A percentile compares a stretch with the other conserved stretches of the same genome.
phyloP scores from a whole-genome alignment of 1,284 basidiomycete genomes.

The Trametes pubescens region DNA sequence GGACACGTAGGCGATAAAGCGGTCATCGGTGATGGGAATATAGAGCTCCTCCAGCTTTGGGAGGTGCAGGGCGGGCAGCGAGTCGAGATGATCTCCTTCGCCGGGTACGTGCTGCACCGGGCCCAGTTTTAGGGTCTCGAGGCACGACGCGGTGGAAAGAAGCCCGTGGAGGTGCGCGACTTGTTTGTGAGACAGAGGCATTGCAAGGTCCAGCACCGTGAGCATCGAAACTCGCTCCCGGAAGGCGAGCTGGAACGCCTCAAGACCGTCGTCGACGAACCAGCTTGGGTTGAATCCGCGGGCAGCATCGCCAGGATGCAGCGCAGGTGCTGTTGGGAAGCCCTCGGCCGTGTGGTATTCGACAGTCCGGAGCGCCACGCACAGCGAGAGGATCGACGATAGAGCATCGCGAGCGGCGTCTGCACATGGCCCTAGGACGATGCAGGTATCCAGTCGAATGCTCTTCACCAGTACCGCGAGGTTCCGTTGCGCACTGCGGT shows the following conservation, averaged over 20 bases:
- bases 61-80: no score
- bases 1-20: no score
- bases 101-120: no score
- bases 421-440: conserved; percentile 20
- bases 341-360: conserved; percentile 12
- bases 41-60: no score
- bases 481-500: not conserved
- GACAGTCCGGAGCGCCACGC: conserved; percentile 17
- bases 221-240: conserved; percentile 7
- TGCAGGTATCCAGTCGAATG: conserved; percentile 21
- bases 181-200: conserved; percentile 1
- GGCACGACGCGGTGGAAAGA: no score
- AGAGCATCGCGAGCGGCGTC: conserved; percentile 17
- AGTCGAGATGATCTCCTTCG: no score
- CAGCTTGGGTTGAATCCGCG: conserved; percentile 22
- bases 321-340: conserved; percentile 12
- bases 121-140: no score
- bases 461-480: conserved; percentile 13
- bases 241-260: conserved; percentile 1
- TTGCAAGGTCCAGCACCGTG: conserved; percentile 20
- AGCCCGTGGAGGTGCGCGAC: conserved; percentile 10
- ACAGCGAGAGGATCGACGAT: conserved; percentile 11
- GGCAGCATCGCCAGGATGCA: conserved; percentile 3
- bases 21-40: no score
- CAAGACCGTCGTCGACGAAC: conserved; percentile 12